Conservation (phyloP, 2,329 filamentous ascomycete genomes). For the Aureobasidium uvarum region DNA sequence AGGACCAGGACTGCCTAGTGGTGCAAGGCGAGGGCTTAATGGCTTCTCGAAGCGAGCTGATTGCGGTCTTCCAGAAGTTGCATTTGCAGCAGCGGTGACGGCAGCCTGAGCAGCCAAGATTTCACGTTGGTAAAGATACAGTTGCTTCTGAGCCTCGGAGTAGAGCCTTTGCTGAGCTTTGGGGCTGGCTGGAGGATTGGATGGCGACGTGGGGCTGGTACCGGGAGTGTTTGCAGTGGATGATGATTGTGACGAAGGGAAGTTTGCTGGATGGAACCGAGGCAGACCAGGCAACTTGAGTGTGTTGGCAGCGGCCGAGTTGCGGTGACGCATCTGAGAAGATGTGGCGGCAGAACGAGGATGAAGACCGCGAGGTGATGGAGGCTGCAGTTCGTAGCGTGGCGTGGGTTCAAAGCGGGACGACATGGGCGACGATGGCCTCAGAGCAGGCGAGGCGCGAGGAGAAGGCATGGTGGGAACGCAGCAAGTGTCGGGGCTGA, state of each 20-base stretch:
- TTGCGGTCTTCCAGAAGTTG: conserved; percentile 15
- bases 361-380: conserved; percentile 33
- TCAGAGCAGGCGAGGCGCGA: conserved; percentile 36
- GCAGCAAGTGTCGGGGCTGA: conserved; percentile 8
- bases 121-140: conserved; percentile 51
- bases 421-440: conserved; percentile 39
- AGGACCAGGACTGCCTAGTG: conserved; percentile 52
- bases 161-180: conserved; percentile 46
- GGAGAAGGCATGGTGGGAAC: conserved; percentile 38
- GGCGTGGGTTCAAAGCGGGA: conserved; percentile 34
- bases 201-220: conserved; percentile 38
- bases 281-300: conserved; percentile 52
- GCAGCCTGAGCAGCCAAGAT: conserved; percentile 32
- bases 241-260: conserved; percentile 39
- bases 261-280: conserved; percentile 55
- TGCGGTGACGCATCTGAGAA: conserved; percentile 39
- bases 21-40: conserved; percentile 49
- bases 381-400: conserved; percentile 38
- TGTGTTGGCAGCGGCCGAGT: conserved; percentile 36
- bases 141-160: conserved; percentile 50
- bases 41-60: conserved; percentile 40
- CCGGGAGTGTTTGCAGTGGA: conserved; percentile 41
- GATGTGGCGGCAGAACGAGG: conserved; percentile 33
- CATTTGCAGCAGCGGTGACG: conserved; percentile 31
- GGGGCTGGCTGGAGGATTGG: conserved; percentile 47